These are phyloP conservation scores for Sherardia arvensis DNA, from an alignment of 257 asterid species.

Conservation along the genomic window DNA sequence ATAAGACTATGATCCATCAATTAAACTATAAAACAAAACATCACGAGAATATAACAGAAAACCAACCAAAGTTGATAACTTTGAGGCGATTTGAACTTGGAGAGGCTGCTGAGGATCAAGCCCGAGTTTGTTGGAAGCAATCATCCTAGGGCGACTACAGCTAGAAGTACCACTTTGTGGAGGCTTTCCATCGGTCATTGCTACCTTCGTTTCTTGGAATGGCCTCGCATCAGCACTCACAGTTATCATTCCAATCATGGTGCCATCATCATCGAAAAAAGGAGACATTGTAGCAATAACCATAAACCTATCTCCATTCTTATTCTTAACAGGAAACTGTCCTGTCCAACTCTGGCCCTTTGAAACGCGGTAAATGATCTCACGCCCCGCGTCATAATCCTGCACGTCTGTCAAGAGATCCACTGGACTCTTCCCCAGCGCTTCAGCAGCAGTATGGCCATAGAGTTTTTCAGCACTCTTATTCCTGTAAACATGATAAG, in stretches of 20 bases:
- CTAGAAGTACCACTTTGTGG: slow-evolving; percentile 26
- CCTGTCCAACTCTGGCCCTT: slow-evolving; percentile 87
- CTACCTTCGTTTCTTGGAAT: slow-evolving; percentile 40
- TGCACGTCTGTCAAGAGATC: slow-evolving; percentile 42
- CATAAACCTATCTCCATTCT: slow-evolving; percentile 48
- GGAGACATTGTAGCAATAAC: slow-evolving; percentile 64
- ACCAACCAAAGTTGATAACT: slow-evolving; percentile 63
- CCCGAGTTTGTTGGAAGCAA: slow-evolving; percentile 50
- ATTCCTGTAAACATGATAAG: slow-evolving; percentile 32
- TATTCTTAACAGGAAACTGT: slow-evolving; percentile 60
- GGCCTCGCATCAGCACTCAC: slow-evolving; percentile 56
- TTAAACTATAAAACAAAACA: not conserved
- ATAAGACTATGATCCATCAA: slow-evolving; percentile 21
- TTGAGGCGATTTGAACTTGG: slow-evolving; percentile 81
- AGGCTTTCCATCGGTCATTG: slow-evolving; percentile 21
- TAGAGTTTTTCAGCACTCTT: slow-evolving; percentile 60
- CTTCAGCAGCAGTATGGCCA: slow-evolving; percentile 69
- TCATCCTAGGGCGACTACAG: slow-evolving; percentile 33
- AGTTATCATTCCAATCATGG: slow-evolving; percentile 55
- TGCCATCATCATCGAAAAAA: slow-evolving; percentile 69
- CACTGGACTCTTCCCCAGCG: slow-evolving; percentile 46
- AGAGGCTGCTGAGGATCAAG: slow-evolving; percentile 80
- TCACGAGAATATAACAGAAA: slow-evolving; percentile 16
- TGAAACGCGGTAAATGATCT: slow-evolving; percentile 40
- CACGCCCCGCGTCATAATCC: slow-evolving; percentile 34